These are phyloP conservation scores for Mycogone perniciosa DNA, from an alignment of 2,329 filamentous ascomycete genomes.

Conservation along the genomic window DNA sequence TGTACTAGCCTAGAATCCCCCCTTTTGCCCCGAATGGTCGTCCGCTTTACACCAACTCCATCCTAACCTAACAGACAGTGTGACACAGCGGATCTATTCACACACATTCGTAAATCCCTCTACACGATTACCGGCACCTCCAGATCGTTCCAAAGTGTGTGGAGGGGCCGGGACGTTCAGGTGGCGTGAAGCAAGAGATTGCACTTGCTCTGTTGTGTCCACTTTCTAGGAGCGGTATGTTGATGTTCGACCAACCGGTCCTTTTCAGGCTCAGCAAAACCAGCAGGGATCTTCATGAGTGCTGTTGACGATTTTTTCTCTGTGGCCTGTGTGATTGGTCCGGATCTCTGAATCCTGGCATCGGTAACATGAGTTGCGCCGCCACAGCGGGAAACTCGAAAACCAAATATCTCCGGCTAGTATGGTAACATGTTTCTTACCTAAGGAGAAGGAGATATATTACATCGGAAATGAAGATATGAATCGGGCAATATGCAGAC, in stretches of 20 bases:
- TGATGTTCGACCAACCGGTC: not conserved
- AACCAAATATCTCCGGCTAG: not conserved
- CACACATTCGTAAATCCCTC: constrained; percentile 5
- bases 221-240: not conserved
- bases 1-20: constrained; percentile 6
- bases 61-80: constrained; percentile 6
- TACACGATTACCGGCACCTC: constrained; percentile 8
- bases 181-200: not conserved
- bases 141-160: constrained; percentile 3
- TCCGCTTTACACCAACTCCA: constrained; percentile 4
- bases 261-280: not conserved
- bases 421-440: not conserved
- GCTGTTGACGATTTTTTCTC: not conserved
- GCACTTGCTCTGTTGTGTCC: not conserved
- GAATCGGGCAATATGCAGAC: not conserved
- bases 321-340: not conserved
- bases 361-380: not conserved
- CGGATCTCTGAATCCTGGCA: not conserved
- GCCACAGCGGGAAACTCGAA: not conserved
- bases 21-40: not conserved
- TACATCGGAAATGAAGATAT: not conserved
- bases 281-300: not conserved
- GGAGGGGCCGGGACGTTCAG: not conserved
- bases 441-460: not conserved
- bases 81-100: constrained; percentile 12